phyloP scores from a whole-genome alignment of 768 basidiomycete genomes.

The Lenzites betulinus region DNA sequence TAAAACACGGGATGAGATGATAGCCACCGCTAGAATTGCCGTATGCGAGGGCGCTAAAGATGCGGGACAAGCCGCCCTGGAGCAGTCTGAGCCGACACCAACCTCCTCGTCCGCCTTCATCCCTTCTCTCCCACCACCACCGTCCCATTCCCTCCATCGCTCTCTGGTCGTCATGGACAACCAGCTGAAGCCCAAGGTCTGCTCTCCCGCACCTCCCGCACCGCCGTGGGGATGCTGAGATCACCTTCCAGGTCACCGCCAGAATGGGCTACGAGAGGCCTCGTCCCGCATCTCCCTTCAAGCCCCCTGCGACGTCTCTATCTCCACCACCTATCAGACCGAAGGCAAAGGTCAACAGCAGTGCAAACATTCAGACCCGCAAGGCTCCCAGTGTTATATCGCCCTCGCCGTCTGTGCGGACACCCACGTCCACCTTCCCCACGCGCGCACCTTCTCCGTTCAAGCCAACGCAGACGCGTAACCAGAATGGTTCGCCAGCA shows the following conservation, averaged over 20 bases:
- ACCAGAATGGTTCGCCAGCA: constrained; percentile 38
- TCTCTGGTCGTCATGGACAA: constrained; percentile 37
- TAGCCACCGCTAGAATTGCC: constrained; percentile 7
- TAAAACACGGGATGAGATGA: background rate
- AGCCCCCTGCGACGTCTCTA: constrained; percentile 33
- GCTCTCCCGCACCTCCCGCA: constrained; percentile 7
- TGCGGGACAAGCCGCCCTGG: constrained; percentile 18
- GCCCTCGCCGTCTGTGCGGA: constrained; percentile 13
- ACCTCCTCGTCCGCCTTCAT: constrained; percentile 8
- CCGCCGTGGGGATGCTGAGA: constrained; percentile 23
- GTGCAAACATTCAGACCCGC: constrained; percentile 37
- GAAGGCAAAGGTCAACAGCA: constrained; percentile 64
- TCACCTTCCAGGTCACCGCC: constrained; percentile 50
- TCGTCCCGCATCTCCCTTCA: constrained; percentile 54
- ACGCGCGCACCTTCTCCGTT: constrained; percentile 43
- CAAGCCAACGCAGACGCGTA: constrained; percentile 31
- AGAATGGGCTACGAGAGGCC: constrained; percentile 47
- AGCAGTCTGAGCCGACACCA: constrained; percentile 19
- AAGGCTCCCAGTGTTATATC: constrained; percentile 30
- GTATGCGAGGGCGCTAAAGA: constrained; percentile 10
- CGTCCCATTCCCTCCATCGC: background rate
- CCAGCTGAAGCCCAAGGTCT: constrained; percentile 51
- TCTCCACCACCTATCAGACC: constrained; percentile 41
- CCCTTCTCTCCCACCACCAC: constrained; percentile 3
- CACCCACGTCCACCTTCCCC: constrained; percentile 23